Conservation (phyloP, 257 asterid genomes). For the Lavandula angustifolia region DNA sequence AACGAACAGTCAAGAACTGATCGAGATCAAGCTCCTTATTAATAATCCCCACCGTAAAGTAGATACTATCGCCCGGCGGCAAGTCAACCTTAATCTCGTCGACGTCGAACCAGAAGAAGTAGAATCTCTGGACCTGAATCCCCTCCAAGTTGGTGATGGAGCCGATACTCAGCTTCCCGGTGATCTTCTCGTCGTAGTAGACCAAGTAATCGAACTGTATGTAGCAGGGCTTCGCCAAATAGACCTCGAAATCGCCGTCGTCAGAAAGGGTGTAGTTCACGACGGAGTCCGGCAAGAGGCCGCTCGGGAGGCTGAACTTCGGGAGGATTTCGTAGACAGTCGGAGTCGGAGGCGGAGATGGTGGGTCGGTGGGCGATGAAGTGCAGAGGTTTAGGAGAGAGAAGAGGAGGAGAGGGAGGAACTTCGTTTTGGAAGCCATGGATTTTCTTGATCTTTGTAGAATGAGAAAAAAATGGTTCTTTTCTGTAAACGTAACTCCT, state of each 20-base stretch:
- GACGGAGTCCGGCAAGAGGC: constrained; percentile 85
- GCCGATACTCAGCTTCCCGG: constrained; percentile 72
- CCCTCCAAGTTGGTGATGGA: constrained; percentile 70
- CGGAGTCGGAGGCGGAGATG: constrained; percentile 35
- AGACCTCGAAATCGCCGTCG: constrained; percentile 76
- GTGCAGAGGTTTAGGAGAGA: constrained; percentile 31
- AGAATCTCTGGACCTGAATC: constrained; percentile 70
- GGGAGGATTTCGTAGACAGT: constrained; percentile 71
- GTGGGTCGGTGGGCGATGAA: constrained; percentile 20
- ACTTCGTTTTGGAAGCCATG: constrained; percentile 38
- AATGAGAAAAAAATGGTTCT: not conserved
- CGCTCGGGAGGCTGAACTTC: constrained; percentile 72
- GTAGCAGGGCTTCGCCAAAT: constrained; percentile 64
- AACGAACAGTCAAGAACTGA: constrained; percentile 74
- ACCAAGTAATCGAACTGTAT: constrained; percentile 77
- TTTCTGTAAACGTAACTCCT: not conserved
- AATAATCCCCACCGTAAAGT: constrained; percentile 80
- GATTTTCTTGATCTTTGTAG: constrained; percentile 15
- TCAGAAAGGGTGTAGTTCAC: constrained; percentile 61
- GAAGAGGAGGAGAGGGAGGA: constrained; percentile 23
- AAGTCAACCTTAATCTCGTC: constrained; percentile 83
- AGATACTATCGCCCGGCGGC: constrained; percentile 76
- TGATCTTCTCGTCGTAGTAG: constrained; percentile 68
- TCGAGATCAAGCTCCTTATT: constrained; percentile 76
- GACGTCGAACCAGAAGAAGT: constrained; percentile 86